Evolutionary conservation across 768 basidiomycete species (phyloP), one percentile per base, ranked within the genome.

Genomic region (Russula earlei): DNA sequence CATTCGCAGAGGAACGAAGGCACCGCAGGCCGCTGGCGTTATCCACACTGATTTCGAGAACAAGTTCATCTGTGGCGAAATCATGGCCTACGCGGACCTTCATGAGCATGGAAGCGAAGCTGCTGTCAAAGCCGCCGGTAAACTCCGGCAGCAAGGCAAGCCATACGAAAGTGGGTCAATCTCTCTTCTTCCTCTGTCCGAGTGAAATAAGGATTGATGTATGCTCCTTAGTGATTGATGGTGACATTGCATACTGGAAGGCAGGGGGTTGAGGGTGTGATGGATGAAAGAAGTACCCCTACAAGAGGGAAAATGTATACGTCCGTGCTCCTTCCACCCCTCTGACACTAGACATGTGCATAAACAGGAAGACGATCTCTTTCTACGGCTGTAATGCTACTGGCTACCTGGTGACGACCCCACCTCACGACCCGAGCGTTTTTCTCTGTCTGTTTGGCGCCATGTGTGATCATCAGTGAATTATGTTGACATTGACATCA

Each of bases 1-100:
- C 1, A 91, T 99, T 67, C 78, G 94, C 56, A 83, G 82, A 56
- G 93, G 91, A 20, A 94, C 86, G 25, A 96, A 93, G 68, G 95
- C 96, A 1, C 96, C 95, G 3, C 88, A 92, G 68, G 96, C 96
- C 8, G 96, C 96, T 37, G 96, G 96, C 70, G 92, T 98, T 62
- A 98, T 98, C 67, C 95, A 98, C 77, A 85, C 91, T 49, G 94
- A 97, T 72, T 97, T 98, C 67, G 92, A 97, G 75, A 90, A 95
- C 71, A 94, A 96, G 72, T 96, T 96, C 64, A 87, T 97, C 22
- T 96, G 92, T 61, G 93, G 92, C 70, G 95, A 97, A 72, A 95
- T 98, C 68, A 95, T 97, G 92, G 67, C 82, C 1, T 96, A 84
- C 65, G 82, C 84, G 0, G 96, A 97, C 70, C 75, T 99, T 58